Percentiles rank a stretch among this genome's conserved stretches.
Conservation (phyloP, 2,329 filamentous ascomycete genomes). For the Cladosporium sp. region DNA sequence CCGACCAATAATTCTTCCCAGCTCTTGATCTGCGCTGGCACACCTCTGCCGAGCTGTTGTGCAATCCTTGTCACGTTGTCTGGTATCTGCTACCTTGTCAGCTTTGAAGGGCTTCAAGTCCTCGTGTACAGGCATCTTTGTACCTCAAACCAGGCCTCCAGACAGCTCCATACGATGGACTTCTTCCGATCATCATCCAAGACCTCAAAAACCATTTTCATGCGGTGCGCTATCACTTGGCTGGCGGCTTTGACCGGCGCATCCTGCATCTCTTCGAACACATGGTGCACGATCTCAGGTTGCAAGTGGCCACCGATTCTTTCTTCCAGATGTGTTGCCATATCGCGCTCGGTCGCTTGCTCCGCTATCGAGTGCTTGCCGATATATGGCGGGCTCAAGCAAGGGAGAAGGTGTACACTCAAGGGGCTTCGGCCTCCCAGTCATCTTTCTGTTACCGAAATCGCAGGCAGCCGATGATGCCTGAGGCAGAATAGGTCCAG, state of each 20-base stretch:
- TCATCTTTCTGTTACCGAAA: too few species aligned
- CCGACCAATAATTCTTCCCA: not conserved
- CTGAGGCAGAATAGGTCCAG: too few species aligned
- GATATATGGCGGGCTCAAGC: too few species aligned
- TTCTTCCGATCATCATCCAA: not conserved
- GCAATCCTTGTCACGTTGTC: constrained; percentile 1
- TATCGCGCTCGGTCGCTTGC: not conserved
- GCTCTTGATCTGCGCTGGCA: not conserved
- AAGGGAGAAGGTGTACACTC: too few species aligned
- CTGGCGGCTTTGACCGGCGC: not conserved
- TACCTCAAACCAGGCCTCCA: not conserved
- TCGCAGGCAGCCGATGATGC: too few species aligned
- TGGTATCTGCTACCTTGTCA: not conserved
- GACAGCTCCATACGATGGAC: not conserved
- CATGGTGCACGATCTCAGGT: not conserved
- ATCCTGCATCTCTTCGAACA: not conserved
- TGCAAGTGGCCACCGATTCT: not conserved
- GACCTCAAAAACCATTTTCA: not conserved
- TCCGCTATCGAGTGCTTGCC: too few species aligned
- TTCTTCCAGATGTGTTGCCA: not conserved
- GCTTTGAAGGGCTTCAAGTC: not conserved
- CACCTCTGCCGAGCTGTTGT: not conserved
- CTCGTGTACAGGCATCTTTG: not conserved
- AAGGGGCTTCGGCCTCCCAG: too few species aligned
- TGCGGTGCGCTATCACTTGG: not conserved